Evolutionary conservation across 116 monocot species (phyloP).

Genomic region (Phalaenopsis hybrid): DNA sequence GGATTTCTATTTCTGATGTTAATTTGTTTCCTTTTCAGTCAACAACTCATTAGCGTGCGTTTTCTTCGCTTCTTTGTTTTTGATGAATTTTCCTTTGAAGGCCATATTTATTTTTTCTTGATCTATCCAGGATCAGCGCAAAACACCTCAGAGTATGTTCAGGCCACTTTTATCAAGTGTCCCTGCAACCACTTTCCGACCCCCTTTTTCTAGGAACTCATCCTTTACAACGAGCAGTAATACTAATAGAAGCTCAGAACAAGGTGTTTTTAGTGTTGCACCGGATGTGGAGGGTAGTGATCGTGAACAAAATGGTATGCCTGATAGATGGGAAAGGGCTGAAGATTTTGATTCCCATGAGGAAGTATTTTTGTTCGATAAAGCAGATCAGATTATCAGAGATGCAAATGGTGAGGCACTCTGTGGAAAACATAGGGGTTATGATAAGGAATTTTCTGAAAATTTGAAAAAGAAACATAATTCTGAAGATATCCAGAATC

Average conservation of each 20-base stretch:
- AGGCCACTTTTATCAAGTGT: slow-evolving; percentile 93
- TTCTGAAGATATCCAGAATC: slow-evolving; percentile 8
- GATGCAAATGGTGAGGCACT: slow-evolving; percentile 10
- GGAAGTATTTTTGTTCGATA: slow-evolving; percentile 63
- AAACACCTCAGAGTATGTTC: slow-evolving; percentile 87
- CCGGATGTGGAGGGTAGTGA: slow-evolving; percentile 42
- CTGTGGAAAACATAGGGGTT: slow-evolving; percentile 4
- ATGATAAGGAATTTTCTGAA: slow-evolving; percentile 7
- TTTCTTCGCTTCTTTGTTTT: background rate
- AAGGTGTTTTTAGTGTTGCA: slow-evolving; percentile 40
- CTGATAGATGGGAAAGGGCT: slow-evolving; percentile 37
- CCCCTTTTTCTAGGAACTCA: slow-evolving; percentile 72
- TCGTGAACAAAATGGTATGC: slow-evolving; percentile 33
- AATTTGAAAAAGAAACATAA: slow-evolving; percentile 10
- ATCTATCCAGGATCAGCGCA: slow-evolving; percentile 56
- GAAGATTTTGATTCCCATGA: slow-evolving; percentile 40
- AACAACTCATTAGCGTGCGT: background rate
- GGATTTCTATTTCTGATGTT: background rate
- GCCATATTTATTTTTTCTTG: slow-evolving; percentile 6
- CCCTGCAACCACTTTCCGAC: slow-evolving; percentile 59
- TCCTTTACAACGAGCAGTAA: slow-evolving; percentile 85
- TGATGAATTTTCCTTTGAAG: slow-evolving; percentile 1
- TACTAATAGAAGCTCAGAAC: slow-evolving; percentile 81
- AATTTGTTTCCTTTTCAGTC: background rate
- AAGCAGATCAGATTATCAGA: slow-evolving; percentile 41